Percentiles rank a stretch among this genome's conserved stretches.
These are phyloP conservation scores for Salix brachista DNA, from an alignment of 345 rosid genomes.

Conservation along the genomic window DNA sequence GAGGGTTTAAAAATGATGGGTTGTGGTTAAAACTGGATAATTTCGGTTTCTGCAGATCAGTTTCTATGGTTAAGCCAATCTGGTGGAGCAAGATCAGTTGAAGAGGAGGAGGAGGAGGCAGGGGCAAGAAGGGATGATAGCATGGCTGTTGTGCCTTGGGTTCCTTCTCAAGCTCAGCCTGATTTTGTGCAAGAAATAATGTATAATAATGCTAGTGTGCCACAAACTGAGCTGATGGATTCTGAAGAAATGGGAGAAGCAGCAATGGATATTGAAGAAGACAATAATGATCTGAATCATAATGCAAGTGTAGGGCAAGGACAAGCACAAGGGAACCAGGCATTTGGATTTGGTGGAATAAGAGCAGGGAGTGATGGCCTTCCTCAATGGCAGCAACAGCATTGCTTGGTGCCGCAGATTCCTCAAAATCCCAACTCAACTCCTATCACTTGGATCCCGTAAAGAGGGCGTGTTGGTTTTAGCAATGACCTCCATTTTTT, in stretches of 20 bases:
- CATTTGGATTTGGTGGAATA: slow-evolving; percentile 11
- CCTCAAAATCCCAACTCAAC: slow-evolving; percentile 36
- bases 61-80: slow-evolving; percentile 15
- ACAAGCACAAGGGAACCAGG: not conserved
- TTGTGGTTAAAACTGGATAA: not conserved
- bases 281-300: not conserved
- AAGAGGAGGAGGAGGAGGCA: slow-evolving; percentile 19
- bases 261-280: slow-evolving; percentile 58
- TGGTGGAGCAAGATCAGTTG: slow-evolving; percentile 8
- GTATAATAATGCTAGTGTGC: not conserved
- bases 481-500: not conserved
- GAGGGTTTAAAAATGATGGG: not conserved
- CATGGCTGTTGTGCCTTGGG: slow-evolving; percentile 62
- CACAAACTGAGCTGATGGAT: slow-evolving; percentile 37
- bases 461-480: not conserved
- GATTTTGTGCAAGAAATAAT: not conserved
- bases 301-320: not conserved
- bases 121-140: slow-evolving; percentile 6
- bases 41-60: slow-evolving; percentile 27
- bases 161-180: slow-evolving; percentile 27
- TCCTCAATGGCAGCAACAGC: slow-evolving; percentile 48
- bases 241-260: slow-evolving; percentile 42
- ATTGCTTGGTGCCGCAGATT: slow-evolving; percentile 51
- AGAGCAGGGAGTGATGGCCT: slow-evolving; percentile 19
- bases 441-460: slow-evolving; percentile 54